Evolutionary conservation across 805 yeast species (phyloP), one percentile per base, ranked within the genome.

Genomic region (Wickerhamomyces bovis): DNA sequence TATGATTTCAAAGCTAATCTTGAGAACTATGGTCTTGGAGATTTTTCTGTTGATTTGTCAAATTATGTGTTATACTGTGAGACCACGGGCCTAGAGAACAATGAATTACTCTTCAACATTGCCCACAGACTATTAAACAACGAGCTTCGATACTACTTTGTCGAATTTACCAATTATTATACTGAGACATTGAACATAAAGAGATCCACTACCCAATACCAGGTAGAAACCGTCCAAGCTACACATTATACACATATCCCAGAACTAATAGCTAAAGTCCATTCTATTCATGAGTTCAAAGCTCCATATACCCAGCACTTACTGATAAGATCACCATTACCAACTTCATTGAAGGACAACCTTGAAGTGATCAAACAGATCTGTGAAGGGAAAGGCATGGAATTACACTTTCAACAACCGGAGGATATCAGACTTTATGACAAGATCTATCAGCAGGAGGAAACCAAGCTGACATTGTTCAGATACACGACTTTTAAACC

Each of bases 51-150:
- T n/a, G n/a, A 28, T 18, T 30, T 48, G 13, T 15, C 38, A 2
- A 42, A 44, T 4, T 50, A 50, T 35, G 1, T 45, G 2, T 23
- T 39, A 33, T 33, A 33, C 20, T 8, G 4, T 33, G 13, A 33
- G 3, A 33, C 20, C 2, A 20, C 36, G 8, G 10, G 12, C 2
- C 20, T 33, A 33, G 20, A 33, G 12, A 33, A 33, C 20, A 33
- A 33, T 16, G 20, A n/a, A 18, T 23, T 50, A 15, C 22, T 46
- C 6, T 46, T 39, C 22, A 51, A 51, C 30, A 41, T 51, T 6
- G 13, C 49, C 2, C 13, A 44, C 7, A 51, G 50, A 42, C 12
- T 51, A 3, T 31, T 51, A 10, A 44, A 47, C 11, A 46, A 47
- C 28, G 47, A 51, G 20, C 18, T 45, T 5, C 39, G 35, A 2